A percentile compares a stretch with the other conserved stretches of the same genome.
Evolutionary conservation across 2,329 filamentous ascomycete genomes (phyloP).

Genomic region (Nemania sp.): DNA sequence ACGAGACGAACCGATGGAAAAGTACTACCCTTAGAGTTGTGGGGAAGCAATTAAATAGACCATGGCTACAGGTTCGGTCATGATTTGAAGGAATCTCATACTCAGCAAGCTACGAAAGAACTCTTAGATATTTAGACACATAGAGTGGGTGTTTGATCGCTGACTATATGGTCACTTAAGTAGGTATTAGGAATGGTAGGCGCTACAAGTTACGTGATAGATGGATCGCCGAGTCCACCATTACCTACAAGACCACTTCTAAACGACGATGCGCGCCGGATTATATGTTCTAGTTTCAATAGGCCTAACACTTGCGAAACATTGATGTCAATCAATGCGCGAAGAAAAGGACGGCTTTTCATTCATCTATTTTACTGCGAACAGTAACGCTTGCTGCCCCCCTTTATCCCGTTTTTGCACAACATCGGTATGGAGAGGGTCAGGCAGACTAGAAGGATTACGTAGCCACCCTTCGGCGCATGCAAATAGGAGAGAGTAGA

Average conservation of each 20-base stretch:
- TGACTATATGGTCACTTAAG: background rate
- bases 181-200: background rate
- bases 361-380: background rate
- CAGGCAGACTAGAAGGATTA: background rate
- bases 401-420: background rate
- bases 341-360: conserved; percentile 4
- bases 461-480: background rate
- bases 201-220: background rate
- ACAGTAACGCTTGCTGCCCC: background rate
- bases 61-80: too few species aligned
- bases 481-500: background rate
- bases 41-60: too few species aligned
- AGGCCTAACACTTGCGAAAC: background rate
- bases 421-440: background rate
- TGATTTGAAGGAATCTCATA: too few species aligned
- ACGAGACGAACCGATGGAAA: too few species aligned
- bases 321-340: background rate
- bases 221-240: background rate
- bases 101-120: too few species aligned
- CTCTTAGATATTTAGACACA: too few species aligned
- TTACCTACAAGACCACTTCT: background rate
- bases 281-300: background rate
- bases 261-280: background rate
- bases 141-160: too few species aligned
- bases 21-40: too few species aligned